These are phyloP conservation scores for Pleomassaria siparia DNA, from an alignment of 2,329 filamentous ascomycete species.

Conservation along the genomic window DNA sequence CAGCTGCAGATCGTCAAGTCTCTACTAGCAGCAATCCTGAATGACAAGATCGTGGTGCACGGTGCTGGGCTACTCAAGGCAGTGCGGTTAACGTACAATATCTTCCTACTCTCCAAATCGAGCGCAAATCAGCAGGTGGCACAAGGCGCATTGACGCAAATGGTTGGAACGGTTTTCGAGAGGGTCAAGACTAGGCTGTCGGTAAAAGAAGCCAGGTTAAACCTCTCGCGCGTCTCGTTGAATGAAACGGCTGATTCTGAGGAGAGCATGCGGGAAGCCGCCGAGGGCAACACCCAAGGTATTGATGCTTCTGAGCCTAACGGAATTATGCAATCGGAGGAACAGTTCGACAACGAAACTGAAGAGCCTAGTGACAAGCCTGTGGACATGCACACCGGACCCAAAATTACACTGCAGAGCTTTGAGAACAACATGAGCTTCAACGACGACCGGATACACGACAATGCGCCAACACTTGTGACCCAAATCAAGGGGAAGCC, in stretches of 20 bases:
- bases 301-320: constrained; percentile 29
- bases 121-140: constrained; percentile 96
- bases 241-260: constrained; percentile 39
- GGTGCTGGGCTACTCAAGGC: constrained; percentile 94
- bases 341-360: constrained; percentile 37
- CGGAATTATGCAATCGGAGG: constrained; percentile 45
- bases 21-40: constrained; percentile 88
- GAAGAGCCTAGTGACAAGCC: constrained; percentile 47
- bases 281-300: constrained; percentile 23
- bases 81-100: constrained; percentile 97
- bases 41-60: constrained; percentile 98
- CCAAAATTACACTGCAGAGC: constrained; percentile 67
- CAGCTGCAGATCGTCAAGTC: constrained; percentile 99
- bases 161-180: constrained; percentile 98
- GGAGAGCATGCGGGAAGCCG: constrained; percentile 32
- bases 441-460: constrained; percentile 66
- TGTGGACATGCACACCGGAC: constrained; percentile 51
- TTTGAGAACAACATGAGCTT: constrained; percentile 68
- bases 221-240: constrained; percentile 49
- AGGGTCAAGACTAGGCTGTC: constrained; percentile 83
- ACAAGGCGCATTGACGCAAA: constrained; percentile 94
- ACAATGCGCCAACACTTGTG: constrained; percentile 68
- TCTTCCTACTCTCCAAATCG: constrained; percentile 92
- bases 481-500: constrained; percentile 57
- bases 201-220: constrained; percentile 78